Conservation (phyloP, 768 basidiomycete genomes). For the Boletus sensibilis region DNA sequence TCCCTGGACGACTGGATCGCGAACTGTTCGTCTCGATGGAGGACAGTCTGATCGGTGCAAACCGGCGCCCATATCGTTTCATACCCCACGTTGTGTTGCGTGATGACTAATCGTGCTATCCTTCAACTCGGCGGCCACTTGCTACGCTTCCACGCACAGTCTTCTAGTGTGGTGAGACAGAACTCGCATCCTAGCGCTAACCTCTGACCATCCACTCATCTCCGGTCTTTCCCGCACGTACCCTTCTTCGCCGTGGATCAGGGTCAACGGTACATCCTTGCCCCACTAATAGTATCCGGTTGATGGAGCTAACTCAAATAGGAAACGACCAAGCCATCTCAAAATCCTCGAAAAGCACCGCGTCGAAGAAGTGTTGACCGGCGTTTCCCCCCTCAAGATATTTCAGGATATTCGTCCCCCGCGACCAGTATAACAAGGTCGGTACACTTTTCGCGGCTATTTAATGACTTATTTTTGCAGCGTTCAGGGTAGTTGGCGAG, state of each 20-base stretch:
- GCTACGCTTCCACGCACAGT: constrained; percentile 23
- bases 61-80: constrained; percentile 10
- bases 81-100: constrained; percentile 14
- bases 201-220: constrained; percentile 11
- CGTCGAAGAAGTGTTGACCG: constrained; percentile 23
- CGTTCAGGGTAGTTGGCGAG: constrained; percentile 1
- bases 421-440: neutral
- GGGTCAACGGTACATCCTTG: constrained; percentile 26
- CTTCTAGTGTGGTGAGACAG: constrained; percentile 7
- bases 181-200: neutral
- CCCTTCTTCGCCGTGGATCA: constrained; percentile 30
- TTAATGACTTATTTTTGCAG: constrained; percentile 26
- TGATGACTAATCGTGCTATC: constrained; percentile 23
- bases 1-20: neutral
- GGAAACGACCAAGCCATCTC: constrained; percentile 13
- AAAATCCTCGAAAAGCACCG: constrained; percentile 33
- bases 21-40: neutral
- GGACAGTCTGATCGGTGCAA: neutral
- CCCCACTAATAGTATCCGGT: constrained; percentile 6
- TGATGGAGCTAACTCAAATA: constrained; percentile 7
- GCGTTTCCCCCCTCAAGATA: constrained; percentile 20
- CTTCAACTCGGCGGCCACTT: constrained; percentile 24
- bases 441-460: constrained; percentile 5
- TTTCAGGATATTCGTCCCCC: constrained; percentile 26
- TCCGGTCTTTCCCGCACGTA: constrained; percentile 30